Conservation (phyloP, 345 rosid species). For the Syzygium aqueum region DNA sequence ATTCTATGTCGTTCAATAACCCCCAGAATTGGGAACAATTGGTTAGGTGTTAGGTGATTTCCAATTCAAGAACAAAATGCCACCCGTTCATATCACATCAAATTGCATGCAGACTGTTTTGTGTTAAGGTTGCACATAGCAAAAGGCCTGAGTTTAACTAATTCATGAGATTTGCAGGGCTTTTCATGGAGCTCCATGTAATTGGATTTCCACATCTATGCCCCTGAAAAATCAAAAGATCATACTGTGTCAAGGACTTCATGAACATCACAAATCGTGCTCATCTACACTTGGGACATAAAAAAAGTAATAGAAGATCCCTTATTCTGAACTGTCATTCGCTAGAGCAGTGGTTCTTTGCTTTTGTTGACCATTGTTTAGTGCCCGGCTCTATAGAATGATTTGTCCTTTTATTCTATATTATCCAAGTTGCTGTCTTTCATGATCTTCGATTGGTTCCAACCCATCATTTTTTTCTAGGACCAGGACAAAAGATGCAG, state of each 20-base stretch:
- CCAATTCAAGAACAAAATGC: neutral
- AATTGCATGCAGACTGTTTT: neutral
- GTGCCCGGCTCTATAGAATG: neutral
- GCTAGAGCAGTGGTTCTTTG: neutral
- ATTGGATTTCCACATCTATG: neutral
- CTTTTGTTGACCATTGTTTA: neutral
- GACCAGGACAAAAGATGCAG: neutral
- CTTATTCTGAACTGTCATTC: neutral
- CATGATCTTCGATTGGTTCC: neutral
- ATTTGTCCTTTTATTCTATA: neutral
- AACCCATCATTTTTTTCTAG: neutral
- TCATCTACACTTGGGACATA: neutral
- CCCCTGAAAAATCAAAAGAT: neutral
- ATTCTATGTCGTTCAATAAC: neutral
- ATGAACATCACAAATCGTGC: neutral
- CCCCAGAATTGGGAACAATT: neutral
- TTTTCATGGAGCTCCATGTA: neutral
- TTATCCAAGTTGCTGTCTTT: neutral
- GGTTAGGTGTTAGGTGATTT: neutral
- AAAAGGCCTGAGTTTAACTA: neutral
- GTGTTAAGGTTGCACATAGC: rapidly evolving
- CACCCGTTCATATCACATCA: neutral
- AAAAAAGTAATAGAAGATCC: neutral
- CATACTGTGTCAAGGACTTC: neutral
- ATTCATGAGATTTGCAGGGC: neutral